Evolutionary conservation across 495 filamentous ascomycete species (phyloP).

Genomic region (Astrothelium macrocarpum): DNA sequence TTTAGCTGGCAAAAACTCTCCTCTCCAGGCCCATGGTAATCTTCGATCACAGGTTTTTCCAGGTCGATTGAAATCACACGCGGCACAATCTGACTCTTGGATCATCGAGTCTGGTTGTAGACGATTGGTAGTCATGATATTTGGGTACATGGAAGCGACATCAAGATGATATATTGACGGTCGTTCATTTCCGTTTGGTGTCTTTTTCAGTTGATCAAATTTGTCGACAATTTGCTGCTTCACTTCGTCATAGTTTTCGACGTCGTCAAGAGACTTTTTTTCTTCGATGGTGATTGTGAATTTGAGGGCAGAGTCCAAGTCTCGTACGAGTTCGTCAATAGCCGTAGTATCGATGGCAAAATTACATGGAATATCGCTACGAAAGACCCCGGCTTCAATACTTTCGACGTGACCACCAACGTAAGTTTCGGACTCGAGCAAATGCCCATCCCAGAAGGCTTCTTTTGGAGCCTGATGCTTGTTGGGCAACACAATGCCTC

Average conservation of each 20-base stretch:
- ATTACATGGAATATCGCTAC: conserved; percentile 86
- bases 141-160: conserved; percentile 98
- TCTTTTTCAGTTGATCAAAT: conserved; percentile 64
- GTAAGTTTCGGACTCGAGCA: conserved; percentile 94
- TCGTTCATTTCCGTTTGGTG: conserved; percentile 69
- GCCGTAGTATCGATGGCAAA: conserved; percentile 81
- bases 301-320: conserved; percentile 81
- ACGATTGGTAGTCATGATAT: conserved; percentile 99
- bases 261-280: conserved; percentile 83
- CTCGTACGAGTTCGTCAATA: conserved; percentile 75
- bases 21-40: conserved; percentile 96
- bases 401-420: conserved; percentile 98
- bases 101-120: conserved; percentile 98
- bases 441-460: conserved; percentile 90
- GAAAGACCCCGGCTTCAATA: conserved; percentile 97
- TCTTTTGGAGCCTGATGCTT: conserved; percentile 90
- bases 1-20: conserved; percentile 93
- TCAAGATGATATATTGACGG: conserved; percentile 97
- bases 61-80: conserved; percentile 96
- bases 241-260: conserved; percentile 88
- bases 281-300: conserved; percentile 93
- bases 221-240: conserved; percentile 70
- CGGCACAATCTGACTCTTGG: conserved; percentile 86
- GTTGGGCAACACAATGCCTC: conserved; percentile 87
- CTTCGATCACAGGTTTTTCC: conserved; percentile 95